Base-by-base conservation (phyloP, 441 rosid species). In the Mallotus japonicus region DNA sequence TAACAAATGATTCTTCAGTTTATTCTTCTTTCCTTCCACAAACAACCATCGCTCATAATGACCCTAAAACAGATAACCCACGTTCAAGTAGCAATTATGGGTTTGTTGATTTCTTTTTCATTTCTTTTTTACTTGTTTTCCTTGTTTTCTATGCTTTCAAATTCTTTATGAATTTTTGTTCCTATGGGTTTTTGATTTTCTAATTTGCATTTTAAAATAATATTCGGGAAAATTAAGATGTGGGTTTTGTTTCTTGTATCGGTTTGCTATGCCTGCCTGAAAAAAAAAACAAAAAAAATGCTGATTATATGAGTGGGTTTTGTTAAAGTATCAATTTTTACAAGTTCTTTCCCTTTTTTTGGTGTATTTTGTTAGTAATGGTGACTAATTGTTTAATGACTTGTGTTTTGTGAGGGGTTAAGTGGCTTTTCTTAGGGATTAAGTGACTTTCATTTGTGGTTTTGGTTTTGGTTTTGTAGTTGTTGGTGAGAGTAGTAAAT, bases 1-100 rank as follows among this genome's bases (percentile, higher is more conserved):
- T 67, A 9, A 57, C 20, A n/a, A 9, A 8, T 3, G 61, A 37
- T 5, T 46, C 19, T 47, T 8, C 75, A 17, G 67, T 66, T 3
- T 71, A 71, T 54, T 50, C 10, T 37, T 76, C 28, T 24, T 24
- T 24, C 28, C 28, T 24, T 24, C 28, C 28, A 24, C 76, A 15
- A 68, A 63, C 15, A 85, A 72, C 95, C 97, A 0, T 55, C 73
- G 0, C 50, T 88, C 73, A 88, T 92, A n/a, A 15, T 92, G 69
- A 85, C 93, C 14, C 93, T 96, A 3, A 74, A 59, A 19, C 75
- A 85, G 32, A 79, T 82, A 1, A 64, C 81, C 75, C 88, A 90
- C 69, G 87, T 92, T 68, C 87, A 84, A 54, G 84, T 91, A 1
- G 84, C 91, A 4, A 85, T 90, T 3, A 46, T 72, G 28, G 28